Base-by-base conservation (phyloP, 768 basidiomycete genomes). In the Hypsizygus marmoreus region DNA sequence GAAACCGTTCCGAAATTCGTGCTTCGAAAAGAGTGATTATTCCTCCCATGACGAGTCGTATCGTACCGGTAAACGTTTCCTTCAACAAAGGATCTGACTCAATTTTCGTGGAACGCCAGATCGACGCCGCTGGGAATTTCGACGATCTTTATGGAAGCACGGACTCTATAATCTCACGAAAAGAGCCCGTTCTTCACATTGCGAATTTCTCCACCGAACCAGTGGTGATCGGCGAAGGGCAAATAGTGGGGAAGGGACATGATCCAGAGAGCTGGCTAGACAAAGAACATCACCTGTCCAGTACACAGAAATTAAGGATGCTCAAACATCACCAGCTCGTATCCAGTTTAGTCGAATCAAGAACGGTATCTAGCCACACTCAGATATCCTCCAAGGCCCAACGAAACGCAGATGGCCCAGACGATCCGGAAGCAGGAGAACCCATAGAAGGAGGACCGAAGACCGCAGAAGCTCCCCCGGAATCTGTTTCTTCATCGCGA, bases 381-480 rank as follows among this genome's bases (percentile, higher is more conserved):
- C 12, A 34, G 14, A 34, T 34, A 6, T 34, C 33, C 6, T 34
- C 33, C 6, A 34, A 34, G 17, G 33, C 33, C 17, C 33, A 34
- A 16, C 12, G 33, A 14, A 34, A 34, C 14, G n/a, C 37, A 11
- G 13, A 32, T 0, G 36, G 44, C 12, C 24, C 42, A 2, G 48
- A 59, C 22, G 56, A 59, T 22, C 54, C 43, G 5, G 25, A 45
- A 11, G 52, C 43, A 23, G 57, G 57, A 11, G 51, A 54, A 8
- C 56, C 59, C 2, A 1, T 64, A 2, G 62, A 60, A 48, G 65
- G 64, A 30, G 64, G 65, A 1, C 64, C 67, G 0, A 69, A 69
- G 37, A 63, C 60, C 2, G 33, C 57, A 0, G 62, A 64, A 16
- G 35, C 49, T 1, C 60, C 56, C 2, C 34, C 38, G 7, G 63